A percentile compares a stretch with the other conserved stretches of the same genome.
phyloP scores from a whole-genome alignment of 2,329 filamentous ascomycete species.

The Fusarium neocosmosporiellum region DNA sequence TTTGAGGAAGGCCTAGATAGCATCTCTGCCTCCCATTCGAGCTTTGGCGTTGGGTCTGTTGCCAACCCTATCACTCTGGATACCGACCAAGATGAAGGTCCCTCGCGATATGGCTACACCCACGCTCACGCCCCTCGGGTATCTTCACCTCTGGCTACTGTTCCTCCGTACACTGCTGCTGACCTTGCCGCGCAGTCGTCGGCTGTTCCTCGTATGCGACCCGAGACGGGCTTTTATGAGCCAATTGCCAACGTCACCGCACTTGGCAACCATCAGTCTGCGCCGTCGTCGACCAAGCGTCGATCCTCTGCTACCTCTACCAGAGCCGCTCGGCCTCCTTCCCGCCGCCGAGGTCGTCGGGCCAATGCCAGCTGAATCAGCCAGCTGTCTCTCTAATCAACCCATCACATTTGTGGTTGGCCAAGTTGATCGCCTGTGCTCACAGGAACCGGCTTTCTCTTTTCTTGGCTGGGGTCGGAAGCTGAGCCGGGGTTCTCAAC shows the following conservation, averaged over 20 bases:
- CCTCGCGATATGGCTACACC: background rate
- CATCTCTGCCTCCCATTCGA: background rate
- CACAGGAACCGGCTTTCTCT: background rate
- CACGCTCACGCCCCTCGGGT: background rate
- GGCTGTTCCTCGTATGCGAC: background rate
- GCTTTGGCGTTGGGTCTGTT: background rate
- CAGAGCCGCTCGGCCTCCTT: background rate
- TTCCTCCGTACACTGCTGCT: background rate
- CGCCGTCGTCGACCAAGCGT: background rate
- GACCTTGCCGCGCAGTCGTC: background rate
- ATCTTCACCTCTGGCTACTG: background rate
- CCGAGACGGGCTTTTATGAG: background rate
- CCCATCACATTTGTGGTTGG: background rate
- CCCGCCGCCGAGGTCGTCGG: background rate
- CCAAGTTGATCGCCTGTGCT: too few species aligned
- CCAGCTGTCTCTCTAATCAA: background rate
- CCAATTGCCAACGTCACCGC: background rate
- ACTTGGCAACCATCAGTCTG: background rate
- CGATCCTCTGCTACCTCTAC: background rate
- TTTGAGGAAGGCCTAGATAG: background rate
- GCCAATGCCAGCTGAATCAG: background rate
- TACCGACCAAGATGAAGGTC: background rate
- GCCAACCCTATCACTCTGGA: background rate
- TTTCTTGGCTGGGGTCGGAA: background rate
- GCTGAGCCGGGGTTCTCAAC: background rate